Percentiles rank a stretch among this genome's conserved stretches.
Conservation (phyloP, 2,329 filamentous ascomycete genomes). For the Phialemoniopsis sp. region DNA sequence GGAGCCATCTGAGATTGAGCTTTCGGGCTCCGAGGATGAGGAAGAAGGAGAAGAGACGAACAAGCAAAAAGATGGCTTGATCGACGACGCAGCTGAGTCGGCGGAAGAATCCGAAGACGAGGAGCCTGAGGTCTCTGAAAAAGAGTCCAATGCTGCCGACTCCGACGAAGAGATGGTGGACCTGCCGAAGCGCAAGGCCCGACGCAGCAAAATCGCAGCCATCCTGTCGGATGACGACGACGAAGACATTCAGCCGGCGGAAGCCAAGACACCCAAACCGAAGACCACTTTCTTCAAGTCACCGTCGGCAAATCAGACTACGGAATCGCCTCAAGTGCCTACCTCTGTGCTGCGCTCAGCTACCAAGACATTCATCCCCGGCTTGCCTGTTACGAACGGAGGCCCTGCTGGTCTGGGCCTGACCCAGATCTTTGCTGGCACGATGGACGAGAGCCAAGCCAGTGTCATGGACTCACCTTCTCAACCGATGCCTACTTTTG, state of each 20-base stretch:
- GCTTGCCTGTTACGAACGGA: constrained; percentile 50
- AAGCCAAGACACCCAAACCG: constrained; percentile 40
- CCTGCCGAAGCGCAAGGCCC: constrained; percentile 11
- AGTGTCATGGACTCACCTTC: constrained; percentile 29
- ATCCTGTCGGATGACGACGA: constrained; percentile 66
- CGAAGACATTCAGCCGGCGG: constrained; percentile 31
- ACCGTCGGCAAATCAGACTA: constrained; percentile 23
- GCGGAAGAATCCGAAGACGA: constrained; percentile 24
- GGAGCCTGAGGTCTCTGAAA: not conserved
- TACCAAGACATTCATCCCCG: constrained; percentile 67
- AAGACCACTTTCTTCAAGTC: constrained; percentile 35
- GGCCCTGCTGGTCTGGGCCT: constrained; percentile 66
- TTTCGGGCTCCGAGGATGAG: constrained; percentile 13
- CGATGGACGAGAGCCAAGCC: constrained; percentile 66
- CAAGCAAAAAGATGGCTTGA: constrained; percentile 2
- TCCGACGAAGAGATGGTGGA: constrained; percentile 1
- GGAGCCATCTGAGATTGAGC: constrained; percentile 6
- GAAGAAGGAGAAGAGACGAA: not conserved
- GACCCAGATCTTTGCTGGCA: constrained; percentile 88
- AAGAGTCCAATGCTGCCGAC: not conserved
- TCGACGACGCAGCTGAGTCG: constrained; percentile 10
- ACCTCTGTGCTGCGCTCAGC: constrained; percentile 65
- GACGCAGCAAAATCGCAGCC: constrained; percentile 45
- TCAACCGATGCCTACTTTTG: constrained; percentile 52
- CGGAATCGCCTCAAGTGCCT: constrained; percentile 50